Evolutionary conservation across 1,284 basidiomycete species (phyloP), one percentile per base, ranked within the genome.

Genomic region (Ustilago shanxiensis): DNA sequence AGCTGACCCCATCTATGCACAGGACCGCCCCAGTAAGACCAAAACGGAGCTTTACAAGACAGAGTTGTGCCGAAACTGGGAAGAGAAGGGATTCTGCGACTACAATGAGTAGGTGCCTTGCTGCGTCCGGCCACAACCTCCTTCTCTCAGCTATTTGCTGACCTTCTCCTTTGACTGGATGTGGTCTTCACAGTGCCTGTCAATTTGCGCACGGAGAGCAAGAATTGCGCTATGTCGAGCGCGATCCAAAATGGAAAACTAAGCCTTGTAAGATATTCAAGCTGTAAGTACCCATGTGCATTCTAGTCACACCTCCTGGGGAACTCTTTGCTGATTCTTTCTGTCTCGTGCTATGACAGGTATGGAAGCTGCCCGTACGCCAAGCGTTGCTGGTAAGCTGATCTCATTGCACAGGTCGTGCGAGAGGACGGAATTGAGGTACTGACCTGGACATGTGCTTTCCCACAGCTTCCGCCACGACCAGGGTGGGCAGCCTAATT

Each of bases 211-310:
- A 95, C 81, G 94, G 94, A 52, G 91, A 93, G 83, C 91, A 93
- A 0, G 94, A 95, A 86, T 88, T 95, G 49, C 90, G 93, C 41
- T 90, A 89, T 66, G 92, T 95, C 22, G 86, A 90, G 73, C 90
- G 94, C 72, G 94, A 95, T 85, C 93, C 93, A 52, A 95, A 95
- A 91, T 95, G 94, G 87, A 95, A 95, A 87, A 95, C 94, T 11
- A 93, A 95, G 87, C 93, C 94, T 68, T 95, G 94, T 86, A 90
- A 93, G 87, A 93, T 93, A 2, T 95, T 95, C 88, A 93, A 24
- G 41, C 20, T 49, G 74, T 77, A 39, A 59, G 73, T 62, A 14
- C 28, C 3, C 26, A 16, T 8, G 3, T n/a, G 6, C 2, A 6
- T 5, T 24, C 22, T n/a, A 11, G 22, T 22, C 16, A 54, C 29